A percentile compares a stretch with the other conserved stretches of the same genome.
Evolutionary conservation across 768 basidiomycete genomes (phyloP).

Genomic region (Agrocybe praecox): DNA sequence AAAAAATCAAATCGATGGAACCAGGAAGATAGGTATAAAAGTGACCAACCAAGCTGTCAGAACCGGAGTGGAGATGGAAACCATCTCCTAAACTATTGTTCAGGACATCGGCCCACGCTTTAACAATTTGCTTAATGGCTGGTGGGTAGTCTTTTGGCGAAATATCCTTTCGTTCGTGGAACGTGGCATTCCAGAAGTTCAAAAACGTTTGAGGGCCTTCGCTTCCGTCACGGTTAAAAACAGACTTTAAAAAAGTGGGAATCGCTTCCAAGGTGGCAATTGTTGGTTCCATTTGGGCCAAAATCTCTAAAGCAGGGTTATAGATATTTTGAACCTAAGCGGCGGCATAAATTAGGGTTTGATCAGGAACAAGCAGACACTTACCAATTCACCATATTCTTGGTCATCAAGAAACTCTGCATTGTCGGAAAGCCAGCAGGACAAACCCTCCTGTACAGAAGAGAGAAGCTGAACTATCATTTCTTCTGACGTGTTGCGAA

Average conservation of each 20-base stretch:
- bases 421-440: constrained; percentile 57
- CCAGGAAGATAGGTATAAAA: neutral
- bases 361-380: constrained; percentile 17
- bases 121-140: constrained; percentile 44
- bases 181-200: constrained; percentile 60
- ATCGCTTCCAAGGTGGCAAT: constrained; percentile 39
- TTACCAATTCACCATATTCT: constrained; percentile 52
- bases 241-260: constrained; percentile 50
- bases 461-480: constrained; percentile 37
- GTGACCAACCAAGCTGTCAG: constrained; percentile 35
- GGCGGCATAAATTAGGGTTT: neutral
- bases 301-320: constrained; percentile 38
- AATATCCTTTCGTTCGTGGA: constrained; percentile 41
- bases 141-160: constrained; percentile 41
- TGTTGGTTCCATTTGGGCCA: constrained; percentile 42
- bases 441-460: constrained; percentile 39
- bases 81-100: constrained; percentile 51
- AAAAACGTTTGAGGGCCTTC: constrained; percentile 55
- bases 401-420: constrained; percentile 36
- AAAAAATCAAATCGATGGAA: neutral
- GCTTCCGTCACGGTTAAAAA: constrained; percentile 50
- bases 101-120: constrained; percentile 46
- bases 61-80: constrained; percentile 37
- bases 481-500: constrained; percentile 26
- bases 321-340: constrained; percentile 44